Evolutionary conservation across 139 green algal species (phyloP).

Genomic region (Picochlorum sp.): DNA sequence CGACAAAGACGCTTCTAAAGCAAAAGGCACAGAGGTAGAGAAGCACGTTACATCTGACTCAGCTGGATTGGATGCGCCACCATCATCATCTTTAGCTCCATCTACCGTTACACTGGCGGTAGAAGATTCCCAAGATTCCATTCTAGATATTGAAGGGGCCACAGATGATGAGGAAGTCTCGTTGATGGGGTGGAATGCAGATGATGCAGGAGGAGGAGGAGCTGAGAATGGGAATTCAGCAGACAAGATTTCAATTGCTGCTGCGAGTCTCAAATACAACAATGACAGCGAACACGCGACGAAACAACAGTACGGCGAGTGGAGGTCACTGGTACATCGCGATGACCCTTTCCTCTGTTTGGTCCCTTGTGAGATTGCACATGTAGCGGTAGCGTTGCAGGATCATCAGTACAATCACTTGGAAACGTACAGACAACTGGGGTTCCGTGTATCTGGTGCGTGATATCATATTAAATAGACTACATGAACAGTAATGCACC

Average conservation of each 20-base stretch:
- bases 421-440: conserved; percentile 5
- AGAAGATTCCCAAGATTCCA: neutral
- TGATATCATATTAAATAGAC: no score
- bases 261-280: neutral
- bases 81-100: neutral
- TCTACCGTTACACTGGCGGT: neutral
- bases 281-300: neutral
- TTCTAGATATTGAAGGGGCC: no score
- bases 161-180: no score
- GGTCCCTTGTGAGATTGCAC: conserved; percentile 1
- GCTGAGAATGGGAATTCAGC: conserved; percentile 1
- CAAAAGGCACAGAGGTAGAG: neutral
- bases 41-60: neutral
- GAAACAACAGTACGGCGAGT: neutral
- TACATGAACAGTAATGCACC: neutral
- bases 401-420: conserved; percentile 8
- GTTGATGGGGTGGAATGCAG: neutral
- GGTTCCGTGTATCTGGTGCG: neutral
- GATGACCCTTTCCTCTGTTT: conserved; percentile 4
- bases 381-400: conserved; percentile 1
- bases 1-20: neutral
- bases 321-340: neutral
- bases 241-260: neutral
- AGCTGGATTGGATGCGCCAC: no score
- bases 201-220: conserved; percentile 1